Conservation (phyloP, 345 rosid genomes). For the Excoecaria agallocha region DNA sequence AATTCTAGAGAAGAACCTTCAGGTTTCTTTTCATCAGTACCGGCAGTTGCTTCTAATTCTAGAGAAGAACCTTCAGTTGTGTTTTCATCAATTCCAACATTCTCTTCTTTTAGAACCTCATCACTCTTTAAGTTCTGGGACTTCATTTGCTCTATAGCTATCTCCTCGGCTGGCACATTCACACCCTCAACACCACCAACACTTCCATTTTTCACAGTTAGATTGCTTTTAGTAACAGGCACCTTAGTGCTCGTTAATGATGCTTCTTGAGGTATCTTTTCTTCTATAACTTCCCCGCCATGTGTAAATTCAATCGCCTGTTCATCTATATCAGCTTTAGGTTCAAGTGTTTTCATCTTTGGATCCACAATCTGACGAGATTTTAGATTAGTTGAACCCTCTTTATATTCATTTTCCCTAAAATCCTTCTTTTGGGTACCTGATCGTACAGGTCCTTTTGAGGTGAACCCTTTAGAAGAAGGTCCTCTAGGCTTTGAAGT, state of each 20-base stretch:
- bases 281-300: slow-evolving; percentile 32
- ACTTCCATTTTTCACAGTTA: slow-evolving; percentile 35
- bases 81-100: slow-evolving; percentile 15
- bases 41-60: slow-evolving; percentile 13
- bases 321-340: slow-evolving; percentile 31
- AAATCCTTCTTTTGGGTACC: slow-evolving; percentile 45
- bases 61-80: slow-evolving; percentile 18
- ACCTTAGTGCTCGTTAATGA: slow-evolving; percentile 10
- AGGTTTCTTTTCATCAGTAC: slow-evolving; percentile 16
- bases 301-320: slow-evolving; percentile 23
- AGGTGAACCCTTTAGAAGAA: slow-evolving; percentile 47
- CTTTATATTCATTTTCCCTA: slow-evolving; percentile 42
- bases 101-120: slow-evolving; percentile 15
- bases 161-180: slow-evolving; percentile 14
- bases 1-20: slow-evolving; percentile 18
- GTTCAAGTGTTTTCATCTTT: slow-evolving; percentile 21
- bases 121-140: slow-evolving; percentile 11
- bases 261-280: slow-evolving; percentile 22
- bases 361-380: slow-evolving; percentile 24
- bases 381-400: slow-evolving; percentile 27
- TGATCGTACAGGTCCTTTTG: slow-evolving; percentile 43
- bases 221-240: slow-evolving; percentile 14
- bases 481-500: slow-evolving; percentile 47
- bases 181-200: slow-evolving; percentile 24
- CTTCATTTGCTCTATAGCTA: slow-evolving; percentile 16